Conservation (phyloP, 768 basidiomycete genomes). For the Pisolithus microcarpus region DNA sequence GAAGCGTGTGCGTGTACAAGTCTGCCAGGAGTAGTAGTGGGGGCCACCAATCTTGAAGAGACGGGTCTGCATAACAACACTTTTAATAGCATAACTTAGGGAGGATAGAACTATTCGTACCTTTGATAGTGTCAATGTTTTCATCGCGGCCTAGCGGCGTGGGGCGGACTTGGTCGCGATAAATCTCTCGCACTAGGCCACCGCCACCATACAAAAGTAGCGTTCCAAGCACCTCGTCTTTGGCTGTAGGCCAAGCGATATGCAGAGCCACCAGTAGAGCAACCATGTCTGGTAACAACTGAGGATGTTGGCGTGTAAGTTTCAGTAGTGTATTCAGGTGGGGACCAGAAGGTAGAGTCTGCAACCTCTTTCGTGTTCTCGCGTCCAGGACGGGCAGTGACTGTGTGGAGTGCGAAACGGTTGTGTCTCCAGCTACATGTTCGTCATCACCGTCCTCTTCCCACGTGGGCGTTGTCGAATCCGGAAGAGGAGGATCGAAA, state of each 20-base stretch:
- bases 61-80: conserved; percentile 32
- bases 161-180: conserved; percentile 55
- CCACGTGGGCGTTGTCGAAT: conserved; percentile 12
- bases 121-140: conserved; percentile 28
- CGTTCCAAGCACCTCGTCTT: conserved; percentile 50
- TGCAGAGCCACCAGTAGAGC: conserved; percentile 51
- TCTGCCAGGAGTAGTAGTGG: conserved; percentile 73
- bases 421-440: conserved; percentile 32
- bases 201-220: conserved; percentile 47
- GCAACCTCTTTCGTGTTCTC: conserved; percentile 57
- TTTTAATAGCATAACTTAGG: neutral
- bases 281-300: conserved; percentile 43
- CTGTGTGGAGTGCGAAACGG: conserved; percentile 14
- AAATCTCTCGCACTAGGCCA: conserved; percentile 69
- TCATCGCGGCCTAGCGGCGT: conserved; percentile 58
- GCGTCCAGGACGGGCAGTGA: conserved; percentile 42
- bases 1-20: conserved; percentile 74
- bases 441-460: conserved; percentile 31
- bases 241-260: conserved; percentile 51
- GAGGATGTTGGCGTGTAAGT: conserved; percentile 33
- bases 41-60: conserved; percentile 47
- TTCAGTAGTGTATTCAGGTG: conserved; percentile 54
- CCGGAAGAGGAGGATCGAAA: conserved; percentile 38
- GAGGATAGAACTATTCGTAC: conserved; percentile 23
- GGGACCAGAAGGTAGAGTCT: conserved; percentile 42